Conservation (phyloP, 306 rosid species). For the Adenanthera pavonina region DNA sequence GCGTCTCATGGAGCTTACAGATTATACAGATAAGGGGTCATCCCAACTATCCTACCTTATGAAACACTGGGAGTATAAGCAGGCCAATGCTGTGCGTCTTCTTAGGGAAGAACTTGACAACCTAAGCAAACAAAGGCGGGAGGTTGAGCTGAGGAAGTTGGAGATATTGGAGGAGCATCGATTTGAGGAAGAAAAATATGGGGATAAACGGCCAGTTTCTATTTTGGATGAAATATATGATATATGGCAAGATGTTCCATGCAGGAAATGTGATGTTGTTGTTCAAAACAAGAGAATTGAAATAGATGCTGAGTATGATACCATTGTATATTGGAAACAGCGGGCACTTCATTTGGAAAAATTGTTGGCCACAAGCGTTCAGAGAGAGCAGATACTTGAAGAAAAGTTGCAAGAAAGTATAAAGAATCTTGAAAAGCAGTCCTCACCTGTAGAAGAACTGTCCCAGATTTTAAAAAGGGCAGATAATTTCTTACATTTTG, state of each 20-base stretch:
- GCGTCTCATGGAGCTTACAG: constrained; percentile 82
- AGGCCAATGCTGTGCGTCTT: constrained; percentile 87
- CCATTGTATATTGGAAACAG: constrained; percentile 84
- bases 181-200: constrained; percentile 77
- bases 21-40: constrained; percentile 84
- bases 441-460: constrained; percentile 90
- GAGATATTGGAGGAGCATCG: constrained; percentile 79
- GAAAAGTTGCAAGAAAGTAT: constrained; percentile 82
- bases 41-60: constrained; percentile 81
- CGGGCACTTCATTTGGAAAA: constrained; percentile 65
- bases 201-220: constrained; percentile 82
- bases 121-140: constrained; percentile 73
- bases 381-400: constrained; percentile 70
- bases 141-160: constrained; percentile 87
- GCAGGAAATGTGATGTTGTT: constrained; percentile 64
- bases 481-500: constrained; percentile 68
- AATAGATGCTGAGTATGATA: constrained; percentile 80
- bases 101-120: constrained; percentile 86
- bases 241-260: constrained; percentile 75
- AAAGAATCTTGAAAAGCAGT: constrained; percentile 68
- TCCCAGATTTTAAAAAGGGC: constrained; percentile 64
- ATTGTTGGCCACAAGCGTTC: constrained; percentile 71
- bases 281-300: constrained; percentile 75
- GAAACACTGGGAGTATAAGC: constrained; percentile 90
- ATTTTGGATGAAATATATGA: constrained; percentile 84